Conservation (phyloP, 2,329 filamentous ascomycete genomes). For the Proliferodiscus dingleyae region DNA sequence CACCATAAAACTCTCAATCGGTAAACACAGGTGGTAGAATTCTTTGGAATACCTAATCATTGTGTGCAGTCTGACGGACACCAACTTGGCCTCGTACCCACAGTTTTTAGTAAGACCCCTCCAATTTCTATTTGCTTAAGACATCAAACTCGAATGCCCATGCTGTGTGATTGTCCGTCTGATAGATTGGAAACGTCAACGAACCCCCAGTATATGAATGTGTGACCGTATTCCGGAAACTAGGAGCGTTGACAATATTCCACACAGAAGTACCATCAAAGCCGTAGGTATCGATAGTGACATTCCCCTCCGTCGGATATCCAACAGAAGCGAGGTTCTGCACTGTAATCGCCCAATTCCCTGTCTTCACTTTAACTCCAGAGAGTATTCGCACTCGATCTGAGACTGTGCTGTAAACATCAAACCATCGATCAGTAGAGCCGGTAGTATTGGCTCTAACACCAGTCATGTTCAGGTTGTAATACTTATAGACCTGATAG, state of each 20-base stretch:
- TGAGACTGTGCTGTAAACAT: constrained; percentile 20
- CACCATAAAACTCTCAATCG: too few relatives aligned
- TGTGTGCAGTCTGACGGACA: too few relatives aligned
- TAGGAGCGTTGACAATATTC: constrained; percentile 20
- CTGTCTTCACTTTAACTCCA: constrained; percentile 16
- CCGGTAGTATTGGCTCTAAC: constrained; percentile 34
- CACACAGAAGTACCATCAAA: constrained; percentile 23
- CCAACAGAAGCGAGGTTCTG: constrained; percentile 17
- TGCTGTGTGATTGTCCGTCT: constrained; percentile 34
- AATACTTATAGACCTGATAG: constrained; percentile 45
- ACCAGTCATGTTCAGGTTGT: constrained; percentile 41
- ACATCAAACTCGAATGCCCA: constrained; percentile 37
- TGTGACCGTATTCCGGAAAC: constrained; percentile 28
- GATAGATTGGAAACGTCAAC: constrained; percentile 36
- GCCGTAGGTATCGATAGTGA: constrained; percentile 26
- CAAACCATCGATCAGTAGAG: constrained; percentile 22
- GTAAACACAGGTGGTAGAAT: too few relatives aligned
- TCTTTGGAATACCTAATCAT: too few relatives aligned
- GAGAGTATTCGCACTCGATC: constrained; percentile 18
- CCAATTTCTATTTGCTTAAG: not conserved
- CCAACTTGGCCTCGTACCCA: too few relatives aligned
- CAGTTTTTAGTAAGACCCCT: too few relatives aligned
- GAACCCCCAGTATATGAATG: constrained; percentile 34
- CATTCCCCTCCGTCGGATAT: constrained; percentile 15
- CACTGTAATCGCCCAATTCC: constrained; percentile 24